These are phyloP conservation scores for Cryptococcus hybrid DNA, from an alignment of 1,284 basidiomycete genomes.

Conservation along the genomic window DNA sequence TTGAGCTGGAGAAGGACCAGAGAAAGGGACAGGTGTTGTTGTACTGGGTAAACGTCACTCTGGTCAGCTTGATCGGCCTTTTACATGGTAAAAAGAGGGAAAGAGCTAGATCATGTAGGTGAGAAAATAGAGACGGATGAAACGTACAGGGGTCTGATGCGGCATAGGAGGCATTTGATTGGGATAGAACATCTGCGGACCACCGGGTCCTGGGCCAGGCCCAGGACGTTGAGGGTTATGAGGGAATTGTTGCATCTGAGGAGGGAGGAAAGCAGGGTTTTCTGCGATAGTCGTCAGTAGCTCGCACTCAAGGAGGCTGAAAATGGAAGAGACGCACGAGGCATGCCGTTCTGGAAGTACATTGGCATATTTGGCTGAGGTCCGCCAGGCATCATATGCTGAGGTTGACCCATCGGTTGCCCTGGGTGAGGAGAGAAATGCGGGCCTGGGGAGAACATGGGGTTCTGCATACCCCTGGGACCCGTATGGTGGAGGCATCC, in stretches of 20 bases:
- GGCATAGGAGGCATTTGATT: slow-evolving; percentile 24
- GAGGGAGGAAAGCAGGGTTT: no score
- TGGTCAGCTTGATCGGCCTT: background rate
- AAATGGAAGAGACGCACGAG: slow-evolving; percentile 19
- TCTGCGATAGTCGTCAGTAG: no score
- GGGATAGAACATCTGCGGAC: slow-evolving; percentile 25
- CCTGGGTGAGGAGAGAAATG: slow-evolving; percentile 28
- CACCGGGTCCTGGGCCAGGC: slow-evolving; percentile 15
- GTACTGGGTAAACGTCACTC: background rate
- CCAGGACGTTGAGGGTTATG: slow-evolving; percentile 23
- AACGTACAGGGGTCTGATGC: slow-evolving; percentile 42
- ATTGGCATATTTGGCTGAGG: slow-evolving; percentile 37
- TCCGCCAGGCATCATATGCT: slow-evolving; percentile 25
- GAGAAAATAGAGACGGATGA: background rate
- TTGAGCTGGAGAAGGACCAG: slow-evolving; percentile 9
- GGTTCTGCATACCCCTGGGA: slow-evolving; percentile 24
- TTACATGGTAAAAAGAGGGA: slow-evolving; percentile 3
- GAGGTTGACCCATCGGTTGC: slow-evolving; percentile 18
- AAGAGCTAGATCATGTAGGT: background rate
- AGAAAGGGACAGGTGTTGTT: slow-evolving; percentile 12
- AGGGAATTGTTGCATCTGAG: slow-evolving; percentile 14
- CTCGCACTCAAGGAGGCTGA: background rate
- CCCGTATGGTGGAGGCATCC: slow-evolving; percentile 28
- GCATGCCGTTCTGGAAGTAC: slow-evolving; percentile 31
- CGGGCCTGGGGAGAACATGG: slow-evolving; percentile 40